Evolutionary conservation across 202 grass and related monocot species (phyloP).

Genomic region (Musa balbisiana): DNA sequence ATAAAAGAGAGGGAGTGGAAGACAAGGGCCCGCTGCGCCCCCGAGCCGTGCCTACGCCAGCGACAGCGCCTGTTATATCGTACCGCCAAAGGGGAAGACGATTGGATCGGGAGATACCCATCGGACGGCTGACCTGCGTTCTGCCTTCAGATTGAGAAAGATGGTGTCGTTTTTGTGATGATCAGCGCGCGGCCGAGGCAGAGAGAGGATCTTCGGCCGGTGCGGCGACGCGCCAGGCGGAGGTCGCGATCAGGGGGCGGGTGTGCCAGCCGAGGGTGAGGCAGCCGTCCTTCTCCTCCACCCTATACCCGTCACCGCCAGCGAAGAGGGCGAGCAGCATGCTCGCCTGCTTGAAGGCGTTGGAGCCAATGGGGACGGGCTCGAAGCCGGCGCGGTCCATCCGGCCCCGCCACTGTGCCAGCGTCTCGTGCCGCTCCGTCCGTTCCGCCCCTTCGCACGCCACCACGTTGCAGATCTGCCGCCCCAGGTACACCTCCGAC

Average conservation of each 20-base stretch:
- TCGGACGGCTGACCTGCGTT: not conserved
- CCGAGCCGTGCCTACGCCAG: not conserved
- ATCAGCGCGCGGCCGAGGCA: not conserved
- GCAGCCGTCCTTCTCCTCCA: slow-evolving; percentile 17
- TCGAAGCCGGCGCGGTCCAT: slow-evolving; percentile 16
- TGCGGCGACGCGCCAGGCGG: slow-evolving; percentile 10
- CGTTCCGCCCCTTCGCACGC: slow-evolving; percentile 16
- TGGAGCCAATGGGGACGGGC: slow-evolving; percentile 12
- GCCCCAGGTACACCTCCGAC: slow-evolving; percentile 22
- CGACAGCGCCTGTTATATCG: not conserved
- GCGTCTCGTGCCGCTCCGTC: slow-evolving; percentile 20
- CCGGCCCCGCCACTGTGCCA: slow-evolving; percentile 15
- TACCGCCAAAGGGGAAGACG: not conserved
- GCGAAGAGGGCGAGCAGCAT: slow-evolving; percentile 20
- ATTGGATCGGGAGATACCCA: not conserved
- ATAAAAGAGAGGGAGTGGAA: not conserved
- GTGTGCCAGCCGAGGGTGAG: slow-evolving; percentile 24
- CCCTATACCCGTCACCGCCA: slow-evolving; percentile 21
- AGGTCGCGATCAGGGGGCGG: slow-evolving; percentile 13
- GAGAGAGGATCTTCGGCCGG: not conserved
- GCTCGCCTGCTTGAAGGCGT: slow-evolving; percentile 24
- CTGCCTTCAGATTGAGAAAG: not conserved
- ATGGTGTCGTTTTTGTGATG: not conserved
- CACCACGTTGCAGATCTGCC: slow-evolving; percentile 22
- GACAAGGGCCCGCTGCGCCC: not conserved